These are phyloP conservation scores for Trichocomaceae sp. DNA, from an alignment of 2,329 filamentous ascomycete genomes.

Conservation along the genomic window DNA sequence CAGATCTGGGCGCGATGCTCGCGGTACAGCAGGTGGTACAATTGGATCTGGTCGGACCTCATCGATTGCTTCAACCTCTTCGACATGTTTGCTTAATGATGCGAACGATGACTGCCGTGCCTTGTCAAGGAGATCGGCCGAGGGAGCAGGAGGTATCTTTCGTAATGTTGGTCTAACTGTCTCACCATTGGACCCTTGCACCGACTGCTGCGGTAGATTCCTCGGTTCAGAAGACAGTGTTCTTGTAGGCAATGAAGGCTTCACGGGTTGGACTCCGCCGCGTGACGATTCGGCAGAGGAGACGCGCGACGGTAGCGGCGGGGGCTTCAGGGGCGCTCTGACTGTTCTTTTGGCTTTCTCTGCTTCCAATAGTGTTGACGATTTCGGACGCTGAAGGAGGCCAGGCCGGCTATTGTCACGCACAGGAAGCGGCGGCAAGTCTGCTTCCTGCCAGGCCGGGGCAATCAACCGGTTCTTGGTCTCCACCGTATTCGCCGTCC, in stretches of 20 bases:
- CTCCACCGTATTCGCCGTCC: conserved; percentile 32
- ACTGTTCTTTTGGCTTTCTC: conserved; percentile 4
- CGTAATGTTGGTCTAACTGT: conserved; percentile 20
- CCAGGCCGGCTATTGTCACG: conserved; percentile 22
- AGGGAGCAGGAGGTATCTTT: conserved; percentile 29
- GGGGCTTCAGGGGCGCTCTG: conserved; percentile 2
- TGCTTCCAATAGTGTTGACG: conserved; percentile 8
- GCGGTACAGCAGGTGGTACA: conserved; percentile 46
- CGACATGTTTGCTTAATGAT: conserved; percentile 36
- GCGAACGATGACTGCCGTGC: conserved; percentile 43
- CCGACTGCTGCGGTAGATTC: neutral
- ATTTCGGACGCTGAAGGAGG: conserved; percentile 20
- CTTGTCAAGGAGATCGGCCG: conserved; percentile 30
- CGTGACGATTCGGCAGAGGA: conserved; percentile 1
- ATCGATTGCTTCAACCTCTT: conserved; percentile 18
- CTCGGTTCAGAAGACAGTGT: conserved; percentile 4
- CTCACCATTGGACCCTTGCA: conserved; percentile 13
- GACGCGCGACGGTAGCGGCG: conserved; percentile 8
- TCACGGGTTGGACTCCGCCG: neutral
- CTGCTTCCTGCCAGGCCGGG: conserved; percentile 51
- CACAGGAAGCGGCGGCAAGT: conserved; percentile 50
- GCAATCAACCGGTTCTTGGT: conserved; percentile 40
- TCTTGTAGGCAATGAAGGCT: conserved; percentile 6
- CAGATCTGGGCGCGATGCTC: conserved; percentile 52
- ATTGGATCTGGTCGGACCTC: conserved; percentile 17